A percentile compares a stretch with the other conserved stretches of the same genome.
These are phyloP conservation scores for Penicillium arizonense DNA, from an alignment of 495 filamentous ascomycete genomes.

Conservation along the genomic window DNA sequence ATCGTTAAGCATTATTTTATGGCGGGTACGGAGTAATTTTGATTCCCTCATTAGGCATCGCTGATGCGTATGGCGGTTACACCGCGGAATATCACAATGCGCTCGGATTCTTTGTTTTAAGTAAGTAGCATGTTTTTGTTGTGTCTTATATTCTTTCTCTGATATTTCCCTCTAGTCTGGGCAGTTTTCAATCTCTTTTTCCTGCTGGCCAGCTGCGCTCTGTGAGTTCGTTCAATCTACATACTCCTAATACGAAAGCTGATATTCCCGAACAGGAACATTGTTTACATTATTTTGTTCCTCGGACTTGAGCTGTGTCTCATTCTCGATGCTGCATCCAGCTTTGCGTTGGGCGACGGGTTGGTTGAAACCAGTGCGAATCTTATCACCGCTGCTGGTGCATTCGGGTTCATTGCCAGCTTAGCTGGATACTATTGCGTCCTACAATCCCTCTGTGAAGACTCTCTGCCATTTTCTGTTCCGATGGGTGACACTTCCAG, in stretches of 20 bases:
- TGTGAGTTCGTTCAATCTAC: constrained; percentile 5
- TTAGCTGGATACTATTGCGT: constrained; percentile 12
- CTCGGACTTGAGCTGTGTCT: constrained; percentile 14
- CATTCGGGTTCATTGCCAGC: constrained; percentile 11
- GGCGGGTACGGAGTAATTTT: constrained; percentile 22
- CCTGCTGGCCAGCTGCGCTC: constrained; percentile 10
- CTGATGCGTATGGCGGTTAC: constrained; percentile 19
- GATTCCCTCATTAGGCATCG: constrained; percentile 20
- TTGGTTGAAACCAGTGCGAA: not conserved
- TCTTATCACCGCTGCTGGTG: constrained; percentile 11
- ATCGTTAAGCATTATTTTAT: constrained; percentile 17
- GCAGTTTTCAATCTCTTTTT: constrained; percentile 20
- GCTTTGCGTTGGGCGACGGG: constrained; percentile 14
- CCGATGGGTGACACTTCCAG: constrained; percentile 1
- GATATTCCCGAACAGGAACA: constrained; percentile 3
- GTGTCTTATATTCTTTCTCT: not conserved
- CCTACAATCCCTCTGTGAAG: constrained; percentile 11
- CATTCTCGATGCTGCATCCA: constrained; percentile 12
- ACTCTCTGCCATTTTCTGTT: constrained; percentile 10
- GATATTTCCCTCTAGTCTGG: constrained; percentile 9
- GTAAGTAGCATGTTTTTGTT: not conserved
- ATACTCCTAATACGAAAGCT: not conserved
- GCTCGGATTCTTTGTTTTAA: constrained; percentile 17
- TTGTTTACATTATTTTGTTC: constrained; percentile 14
- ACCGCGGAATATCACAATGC: constrained; percentile 22